Percentiles rank a stretch among this genome's conserved stretches.
These are phyloP conservation scores for Agrocybe praecox DNA, from an alignment of 768 basidiomycete species.

Conservation along the genomic window DNA sequence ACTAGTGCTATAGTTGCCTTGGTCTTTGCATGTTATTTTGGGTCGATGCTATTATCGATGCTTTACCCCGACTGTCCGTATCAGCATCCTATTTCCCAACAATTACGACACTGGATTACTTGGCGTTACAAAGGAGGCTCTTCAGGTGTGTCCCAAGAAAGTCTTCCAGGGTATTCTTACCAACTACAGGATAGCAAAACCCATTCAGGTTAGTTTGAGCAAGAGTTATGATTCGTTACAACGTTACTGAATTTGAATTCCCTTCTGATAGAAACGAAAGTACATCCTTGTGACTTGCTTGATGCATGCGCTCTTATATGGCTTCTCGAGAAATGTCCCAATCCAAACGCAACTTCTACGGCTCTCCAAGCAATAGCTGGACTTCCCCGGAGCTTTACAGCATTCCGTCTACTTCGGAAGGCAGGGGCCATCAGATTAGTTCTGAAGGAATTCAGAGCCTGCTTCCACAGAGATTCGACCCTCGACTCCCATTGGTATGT, in stretches of 20 bases:
- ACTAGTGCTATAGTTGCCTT: slow-evolving; percentile 33
- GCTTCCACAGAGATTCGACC: slow-evolving; percentile 36
- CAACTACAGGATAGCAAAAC: background rate
- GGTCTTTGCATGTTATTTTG: slow-evolving; percentile 34
- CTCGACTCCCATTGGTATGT: slow-evolving; percentile 37
- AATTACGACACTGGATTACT: slow-evolving; percentile 22
- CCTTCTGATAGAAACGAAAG: background rate
- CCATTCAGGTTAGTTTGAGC: background rate
- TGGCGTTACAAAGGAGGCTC: background rate
- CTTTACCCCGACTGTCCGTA: slow-evolving; percentile 39
- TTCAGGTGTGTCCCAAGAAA: background rate
- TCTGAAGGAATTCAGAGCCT: slow-evolving; percentile 32
- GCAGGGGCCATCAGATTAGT: slow-evolving; percentile 31
- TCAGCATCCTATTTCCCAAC: slow-evolving; percentile 37
- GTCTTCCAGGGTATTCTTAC: background rate
- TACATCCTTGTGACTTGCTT: slow-evolving; percentile 24
- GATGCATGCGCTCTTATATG: slow-evolving; percentile 38
- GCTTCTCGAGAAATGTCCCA: slow-evolving; percentile 33
- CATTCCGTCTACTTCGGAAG: slow-evolving; percentile 32
- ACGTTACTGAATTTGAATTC: background rate
- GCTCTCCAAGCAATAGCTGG: slow-evolving; percentile 39
- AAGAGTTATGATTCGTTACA: background rate
- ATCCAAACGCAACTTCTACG: slow-evolving; percentile 24
- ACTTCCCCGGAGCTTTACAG: slow-evolving; percentile 37
- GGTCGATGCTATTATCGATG: slow-evolving; percentile 35